A percentile compares a stretch with the other conserved stretches of the same genome.
phyloP scores from a whole-genome alignment of 179 eudicot genomes.

The Actinidia arguta region DNA sequence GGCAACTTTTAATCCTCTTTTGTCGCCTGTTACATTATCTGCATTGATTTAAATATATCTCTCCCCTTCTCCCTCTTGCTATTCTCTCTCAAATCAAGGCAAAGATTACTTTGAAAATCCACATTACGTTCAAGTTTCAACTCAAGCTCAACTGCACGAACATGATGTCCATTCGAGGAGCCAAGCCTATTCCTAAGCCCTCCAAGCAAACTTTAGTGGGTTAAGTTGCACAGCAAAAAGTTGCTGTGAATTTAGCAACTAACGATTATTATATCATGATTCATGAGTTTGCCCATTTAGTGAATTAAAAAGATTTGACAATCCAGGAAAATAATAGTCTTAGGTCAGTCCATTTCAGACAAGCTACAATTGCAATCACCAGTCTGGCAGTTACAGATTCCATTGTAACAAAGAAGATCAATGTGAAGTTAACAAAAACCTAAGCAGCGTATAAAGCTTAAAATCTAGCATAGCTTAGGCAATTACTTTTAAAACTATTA shows the following conservation, averaged over 20 bases:
- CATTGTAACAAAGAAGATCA: not conserved
- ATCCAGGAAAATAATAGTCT: not conserved
- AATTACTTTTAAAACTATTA: not conserved
- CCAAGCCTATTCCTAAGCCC: not conserved
- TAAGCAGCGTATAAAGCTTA: not conserved
- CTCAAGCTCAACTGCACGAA: too few relatives aligned
- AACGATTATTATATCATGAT: not conserved
- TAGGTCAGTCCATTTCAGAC: not conserved
- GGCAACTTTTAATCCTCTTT: not conserved
- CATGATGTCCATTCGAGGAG: not conserved
- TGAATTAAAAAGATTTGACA: not conserved
- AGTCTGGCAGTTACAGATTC: not conserved
- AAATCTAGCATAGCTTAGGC: not conserved
- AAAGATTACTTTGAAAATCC: too few relatives aligned
- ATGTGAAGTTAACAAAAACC: not conserved
- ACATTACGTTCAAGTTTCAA: too few relatives aligned
- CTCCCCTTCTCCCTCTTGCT: too few relatives aligned
- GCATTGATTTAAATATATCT: not conserved
- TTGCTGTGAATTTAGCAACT: not conserved
- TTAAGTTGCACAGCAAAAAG: not conserved
- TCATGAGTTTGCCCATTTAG: not conserved
- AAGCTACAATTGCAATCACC: not conserved
- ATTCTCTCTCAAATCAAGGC: too few relatives aligned
- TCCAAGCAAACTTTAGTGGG: not conserved
- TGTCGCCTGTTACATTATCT: not conserved